phyloP scores from a whole-genome alignment of 2,329 filamentous ascomycete species.

The Ophiosphaerella korrae region DNA sequence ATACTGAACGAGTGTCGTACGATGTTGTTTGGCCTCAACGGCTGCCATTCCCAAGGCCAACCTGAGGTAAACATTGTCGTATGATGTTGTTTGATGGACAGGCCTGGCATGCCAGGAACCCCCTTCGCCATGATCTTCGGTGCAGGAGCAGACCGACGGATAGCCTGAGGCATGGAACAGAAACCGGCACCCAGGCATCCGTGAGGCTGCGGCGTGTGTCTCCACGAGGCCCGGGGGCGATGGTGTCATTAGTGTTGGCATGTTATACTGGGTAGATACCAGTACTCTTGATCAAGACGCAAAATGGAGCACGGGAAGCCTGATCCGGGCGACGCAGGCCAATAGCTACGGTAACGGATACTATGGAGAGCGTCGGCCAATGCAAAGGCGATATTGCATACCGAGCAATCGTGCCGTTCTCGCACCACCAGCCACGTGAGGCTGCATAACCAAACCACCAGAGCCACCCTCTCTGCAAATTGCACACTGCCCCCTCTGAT shows the following conservation, averaged over 20 bases:
- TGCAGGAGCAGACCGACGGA: slow-evolving; percentile 13
- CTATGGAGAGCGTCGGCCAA: no score
- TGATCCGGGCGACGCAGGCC: slow-evolving; percentile 1
- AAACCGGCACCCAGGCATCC: slow-evolving; percentile 44
- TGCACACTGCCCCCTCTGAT: slow-evolving; percentile 16
- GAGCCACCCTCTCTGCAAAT: slow-evolving; percentile 14
- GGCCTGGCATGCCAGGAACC: slow-evolving; percentile 17
- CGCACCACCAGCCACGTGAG: slow-evolving; percentile 26
- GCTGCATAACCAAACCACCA: slow-evolving; percentile 8
- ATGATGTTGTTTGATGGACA: slow-evolving; percentile 42
- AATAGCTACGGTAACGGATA: no score
- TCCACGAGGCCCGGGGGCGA: no score
- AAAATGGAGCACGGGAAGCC: slow-evolving; percentile 3
- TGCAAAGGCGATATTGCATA: slow-evolving; percentile 4
- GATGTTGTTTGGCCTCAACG: slow-evolving; percentile 38
- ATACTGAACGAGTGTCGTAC: slow-evolving; percentile 38
- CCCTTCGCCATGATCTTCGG: slow-evolving; percentile 18
- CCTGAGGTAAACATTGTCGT: slow-evolving; percentile 45
- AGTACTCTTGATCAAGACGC: slow-evolving; percentile 1
- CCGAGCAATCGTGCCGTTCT: slow-evolving; percentile 7
- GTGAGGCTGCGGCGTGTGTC: slow-evolving; percentile 21
- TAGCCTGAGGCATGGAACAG: slow-evolving; percentile 32
- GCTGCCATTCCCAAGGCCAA: slow-evolving; percentile 24
- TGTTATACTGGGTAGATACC: no score
- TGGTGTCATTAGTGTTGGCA: no score